Evolutionary conservation across 371 early-diverging fungal species (phyloP).

Genomic region (Syncephalastrum monosporum): DNA sequence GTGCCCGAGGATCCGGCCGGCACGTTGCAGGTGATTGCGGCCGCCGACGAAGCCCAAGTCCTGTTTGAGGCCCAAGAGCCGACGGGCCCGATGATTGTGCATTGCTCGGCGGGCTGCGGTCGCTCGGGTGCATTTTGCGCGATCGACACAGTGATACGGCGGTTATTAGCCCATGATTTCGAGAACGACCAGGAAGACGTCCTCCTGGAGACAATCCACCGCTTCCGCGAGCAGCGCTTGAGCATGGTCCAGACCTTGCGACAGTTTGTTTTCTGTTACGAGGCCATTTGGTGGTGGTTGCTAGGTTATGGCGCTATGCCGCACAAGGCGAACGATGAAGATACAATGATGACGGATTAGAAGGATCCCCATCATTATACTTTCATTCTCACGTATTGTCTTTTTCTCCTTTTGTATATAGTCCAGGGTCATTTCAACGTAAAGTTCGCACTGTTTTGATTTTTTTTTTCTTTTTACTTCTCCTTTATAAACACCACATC

Average conservation of each 20-base stretch:
- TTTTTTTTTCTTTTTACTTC: background rate
- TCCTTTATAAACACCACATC: background rate
- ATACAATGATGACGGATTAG: background rate
- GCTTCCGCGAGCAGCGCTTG: conserved; percentile 79
- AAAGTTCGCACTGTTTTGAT: background rate
- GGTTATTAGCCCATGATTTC: conserved; percentile 23
- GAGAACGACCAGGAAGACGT: conserved; percentile 43
- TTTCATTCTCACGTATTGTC: conserved; percentile 1
- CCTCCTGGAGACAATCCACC: conserved; percentile 62
- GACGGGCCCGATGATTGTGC: conserved; percentile 81
- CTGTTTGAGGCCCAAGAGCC: conserved; percentile 15
- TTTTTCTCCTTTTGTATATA: conserved; percentile 6
- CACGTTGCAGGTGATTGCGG: conserved; percentile 58
- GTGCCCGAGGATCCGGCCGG: conserved; percentile 64
- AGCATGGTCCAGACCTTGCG: conserved; percentile 87
- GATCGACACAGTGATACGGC: conserved; percentile 66
- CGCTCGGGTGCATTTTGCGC: conserved; percentile 93
- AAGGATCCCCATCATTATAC: background rate
- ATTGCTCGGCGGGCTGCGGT: conserved; percentile 97
- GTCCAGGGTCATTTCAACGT: conserved; percentile 4
- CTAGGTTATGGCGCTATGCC: conserved; percentile 25
- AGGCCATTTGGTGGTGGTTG: conserved; percentile 71
- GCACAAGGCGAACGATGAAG: background rate
- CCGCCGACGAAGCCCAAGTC: conserved; percentile 56
- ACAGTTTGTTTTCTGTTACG: conserved; percentile 92